Conservation (phyloP, 495 filamentous ascomycete genomes). For the Cercophora samala region DNA sequence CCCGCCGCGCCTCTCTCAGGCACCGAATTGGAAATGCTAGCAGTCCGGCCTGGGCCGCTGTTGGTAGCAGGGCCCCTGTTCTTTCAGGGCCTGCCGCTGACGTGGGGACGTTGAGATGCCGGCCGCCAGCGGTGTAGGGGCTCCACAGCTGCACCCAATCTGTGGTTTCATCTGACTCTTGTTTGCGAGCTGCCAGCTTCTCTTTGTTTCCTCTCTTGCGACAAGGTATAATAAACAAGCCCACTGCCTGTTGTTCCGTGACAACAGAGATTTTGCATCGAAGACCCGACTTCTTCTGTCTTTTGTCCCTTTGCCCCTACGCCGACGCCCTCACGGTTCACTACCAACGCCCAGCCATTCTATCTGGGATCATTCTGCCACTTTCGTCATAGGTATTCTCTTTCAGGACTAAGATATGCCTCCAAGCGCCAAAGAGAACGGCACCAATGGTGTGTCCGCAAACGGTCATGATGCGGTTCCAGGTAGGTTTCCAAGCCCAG, state of each 20-base stretch:
- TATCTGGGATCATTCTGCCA: not conserved
- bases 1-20: not conserved
- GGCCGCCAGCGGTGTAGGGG: not conserved
- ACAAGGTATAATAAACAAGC: not conserved
- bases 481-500: not conserved
- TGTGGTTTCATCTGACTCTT: not conserved
- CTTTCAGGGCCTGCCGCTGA: not conserved
- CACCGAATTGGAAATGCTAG: not conserved
- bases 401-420: slow-evolving; percentile 13
- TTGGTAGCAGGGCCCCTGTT: not conserved
- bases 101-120: not conserved
- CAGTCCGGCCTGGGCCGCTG: not conserved
- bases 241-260: not conserved
- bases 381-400: not conserved
- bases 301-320: not conserved
- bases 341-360: not conserved
- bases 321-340: not conserved
- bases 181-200: not conserved
- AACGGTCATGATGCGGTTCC: not conserved
- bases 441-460: slow-evolving; percentile 11
- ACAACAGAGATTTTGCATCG: not conserved
- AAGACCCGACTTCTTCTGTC: not conserved
- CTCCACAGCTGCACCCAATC: not conserved
- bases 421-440: slow-evolving; percentile 11
- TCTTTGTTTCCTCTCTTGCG: not conserved